Evolutionary conservation across 768 basidiomycete species (phyloP).

Genomic region (Tulasnella sp.): DNA sequence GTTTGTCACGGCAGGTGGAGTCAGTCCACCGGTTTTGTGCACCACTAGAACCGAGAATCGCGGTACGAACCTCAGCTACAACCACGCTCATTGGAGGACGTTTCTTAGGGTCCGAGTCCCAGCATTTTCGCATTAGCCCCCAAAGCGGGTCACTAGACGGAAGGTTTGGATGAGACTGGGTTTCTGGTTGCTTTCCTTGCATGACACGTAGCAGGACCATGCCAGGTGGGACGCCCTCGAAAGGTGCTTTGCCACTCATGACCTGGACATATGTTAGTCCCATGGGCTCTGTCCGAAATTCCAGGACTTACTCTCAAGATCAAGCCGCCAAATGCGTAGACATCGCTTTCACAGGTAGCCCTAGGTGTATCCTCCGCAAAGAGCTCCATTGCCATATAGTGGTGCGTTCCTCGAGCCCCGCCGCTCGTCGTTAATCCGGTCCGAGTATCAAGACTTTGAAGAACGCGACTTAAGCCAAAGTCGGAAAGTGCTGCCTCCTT

Average conservation of each 20-base stretch:
- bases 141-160: background rate
- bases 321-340: conserved; percentile 15
- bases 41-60: too few species aligned
- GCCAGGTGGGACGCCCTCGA: background rate
- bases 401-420: background rate
- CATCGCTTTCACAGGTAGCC: conserved; percentile 4
- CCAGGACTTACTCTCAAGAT: background rate
- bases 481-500: conserved; percentile 14
- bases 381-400: conserved; percentile 20
- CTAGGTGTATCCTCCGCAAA: background rate
- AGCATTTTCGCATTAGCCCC: conserved; percentile 18
- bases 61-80: background rate
- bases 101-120: conserved; percentile 2
- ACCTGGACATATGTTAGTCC: background rate
- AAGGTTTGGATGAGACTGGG: background rate
- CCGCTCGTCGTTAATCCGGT: background rate
- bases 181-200: background rate
- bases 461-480: conserved; percentile 8
- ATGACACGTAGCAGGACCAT: background rate
- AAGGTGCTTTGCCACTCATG: conserved; percentile 18
- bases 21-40: background rate
- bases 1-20: background rate
- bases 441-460: background rate
- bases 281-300: background rate
- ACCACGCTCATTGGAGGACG: conserved; percentile 17